Conservation (phyloP, 306 rosid genomes). For the Lathyrus tuberosus region DNA sequence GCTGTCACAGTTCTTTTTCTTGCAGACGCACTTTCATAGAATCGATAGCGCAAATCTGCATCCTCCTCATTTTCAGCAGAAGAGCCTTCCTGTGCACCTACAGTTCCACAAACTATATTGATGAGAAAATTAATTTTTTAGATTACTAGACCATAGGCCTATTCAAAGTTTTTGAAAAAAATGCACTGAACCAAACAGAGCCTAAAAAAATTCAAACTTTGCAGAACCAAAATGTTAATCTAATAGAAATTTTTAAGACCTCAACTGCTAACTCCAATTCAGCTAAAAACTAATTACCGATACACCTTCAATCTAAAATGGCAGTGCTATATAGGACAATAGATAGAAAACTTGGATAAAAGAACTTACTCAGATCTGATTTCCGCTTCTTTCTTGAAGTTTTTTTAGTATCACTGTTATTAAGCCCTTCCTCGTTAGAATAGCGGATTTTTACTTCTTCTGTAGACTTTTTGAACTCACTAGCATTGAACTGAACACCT, state of each 20-base stretch:
- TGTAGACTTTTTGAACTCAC: conserved; percentile 69
- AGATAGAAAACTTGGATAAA: conserved; percentile 7
- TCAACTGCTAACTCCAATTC: no score
- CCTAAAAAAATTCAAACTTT: no score
- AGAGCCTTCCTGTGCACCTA: conserved; percentile 67
- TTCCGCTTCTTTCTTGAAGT: conserved; percentile 66
- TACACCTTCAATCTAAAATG: neutral
- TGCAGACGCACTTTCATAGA: conserved; percentile 97
- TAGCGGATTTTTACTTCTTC: conserved; percentile 60
- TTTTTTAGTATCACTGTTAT: conserved; percentile 39
- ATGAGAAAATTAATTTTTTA: conserved; percentile 24
- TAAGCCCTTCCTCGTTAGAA: conserved; percentile 51
- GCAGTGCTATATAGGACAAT: neutral
- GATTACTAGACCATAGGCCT: neutral
- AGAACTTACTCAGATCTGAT: conserved; percentile 61
- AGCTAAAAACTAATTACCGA: no score
- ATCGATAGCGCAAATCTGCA: conserved; percentile 72
- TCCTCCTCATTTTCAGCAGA: conserved; percentile 64
- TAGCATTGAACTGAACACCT: conserved; percentile 75
- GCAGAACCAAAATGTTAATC: no score
- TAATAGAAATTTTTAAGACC: no score
- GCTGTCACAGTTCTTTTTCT: conserved; percentile 94
- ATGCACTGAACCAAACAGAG: no score
- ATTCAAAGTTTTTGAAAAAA: no score
- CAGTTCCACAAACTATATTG: conserved; percentile 32